These are phyloP conservation scores for Kluyveromyces nonfermentans DNA, from an alignment of 805 yeast species.

Conservation along the genomic window DNA sequence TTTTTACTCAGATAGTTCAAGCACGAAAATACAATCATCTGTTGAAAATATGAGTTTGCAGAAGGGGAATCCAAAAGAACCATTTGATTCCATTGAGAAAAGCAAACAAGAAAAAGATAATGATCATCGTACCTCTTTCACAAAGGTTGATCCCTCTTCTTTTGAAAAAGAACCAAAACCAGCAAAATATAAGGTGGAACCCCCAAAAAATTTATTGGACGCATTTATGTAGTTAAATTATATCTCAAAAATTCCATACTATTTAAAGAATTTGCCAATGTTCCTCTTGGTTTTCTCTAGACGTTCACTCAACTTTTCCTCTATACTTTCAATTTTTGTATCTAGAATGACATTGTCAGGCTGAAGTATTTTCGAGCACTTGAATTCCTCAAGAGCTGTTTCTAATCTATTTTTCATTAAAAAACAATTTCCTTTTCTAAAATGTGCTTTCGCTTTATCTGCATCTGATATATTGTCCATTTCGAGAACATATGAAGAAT, in stretches of 20 bases:
- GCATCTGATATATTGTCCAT: conserved; percentile 29
- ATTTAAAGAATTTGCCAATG: conserved; percentile 51
- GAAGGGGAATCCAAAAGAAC: neutral
- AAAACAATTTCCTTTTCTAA: conserved; percentile 44
- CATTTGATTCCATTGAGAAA: neutral
- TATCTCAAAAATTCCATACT: conserved; percentile 9
- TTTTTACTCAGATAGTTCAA: neutral
- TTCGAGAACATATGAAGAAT: conserved; percentile 48
- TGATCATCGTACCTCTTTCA: neutral
- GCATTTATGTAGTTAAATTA: conserved; percentile 23
- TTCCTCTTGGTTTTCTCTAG: conserved; percentile 45
- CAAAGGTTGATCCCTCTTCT: neutral
- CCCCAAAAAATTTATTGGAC: conserved; percentile 25
- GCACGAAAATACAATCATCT: neutral
- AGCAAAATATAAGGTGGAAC: neutral
- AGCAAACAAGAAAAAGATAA: too few species aligned
- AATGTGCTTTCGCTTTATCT: conserved; percentile 51
- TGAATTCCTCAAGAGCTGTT: conserved; percentile 40
- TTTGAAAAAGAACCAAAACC: neutral
- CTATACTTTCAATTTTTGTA: conserved; percentile 35
- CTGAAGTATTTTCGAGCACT: conserved; percentile 34
- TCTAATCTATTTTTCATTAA: conserved; percentile 37
- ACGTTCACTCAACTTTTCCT: conserved; percentile 32
- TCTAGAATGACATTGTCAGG: conserved; percentile 44
- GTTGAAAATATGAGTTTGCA: neutral